Evolutionary conservation across 768 basidiomycete genomes (phyloP), one percentile per base, ranked within the genome.

Genomic region (Chalciporus pseudorubinellus): DNA sequence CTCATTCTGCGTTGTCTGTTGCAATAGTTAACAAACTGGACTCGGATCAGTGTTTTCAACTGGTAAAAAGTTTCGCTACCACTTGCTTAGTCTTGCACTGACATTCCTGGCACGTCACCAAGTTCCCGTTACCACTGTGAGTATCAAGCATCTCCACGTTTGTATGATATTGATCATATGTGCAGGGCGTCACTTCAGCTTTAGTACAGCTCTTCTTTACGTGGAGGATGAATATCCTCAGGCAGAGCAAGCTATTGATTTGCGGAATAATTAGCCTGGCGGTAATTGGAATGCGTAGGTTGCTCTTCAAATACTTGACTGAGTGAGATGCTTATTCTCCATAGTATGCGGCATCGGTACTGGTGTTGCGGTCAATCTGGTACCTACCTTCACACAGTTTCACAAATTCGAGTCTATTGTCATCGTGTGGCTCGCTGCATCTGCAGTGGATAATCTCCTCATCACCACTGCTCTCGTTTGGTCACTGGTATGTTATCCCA

Each of bases 381-480:
- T 69, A 6, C 61, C 63, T 1, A 53, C 53, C 8, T 73, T 67
- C 44, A 48, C 52, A 1, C 44, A 69, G 31, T 61, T 73, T 44
- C 57, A 64, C 22, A 62, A 50, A 39, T 72, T 73, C 24, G 55
- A 70, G 46, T 51, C 57, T 12, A 48, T 70, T 38, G 67, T 64
- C 39, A 66, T 68, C 29, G 33, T 67, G 9, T 82, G 81, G 80
- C 72, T 82, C 26, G 57, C 72, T 16, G 60, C 74, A 0, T 71
- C 77, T 12, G 74, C 74, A 6, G 62, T 71, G 11, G 72, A 74
- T 11, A 82, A 82, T 58, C 55, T 76, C 8, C 54, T 79, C 10
- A 82, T 83, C 44, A 75, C 81, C 1, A 48, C 60, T 0, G 54
- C 70, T 1, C 68, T 82, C 6, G 73, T 74, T 7, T 57, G 67